These are phyloP conservation scores for Xanthoconium separans DNA, from an alignment of 1,284 basidiomycete genomes.

Conservation along the genomic window DNA sequence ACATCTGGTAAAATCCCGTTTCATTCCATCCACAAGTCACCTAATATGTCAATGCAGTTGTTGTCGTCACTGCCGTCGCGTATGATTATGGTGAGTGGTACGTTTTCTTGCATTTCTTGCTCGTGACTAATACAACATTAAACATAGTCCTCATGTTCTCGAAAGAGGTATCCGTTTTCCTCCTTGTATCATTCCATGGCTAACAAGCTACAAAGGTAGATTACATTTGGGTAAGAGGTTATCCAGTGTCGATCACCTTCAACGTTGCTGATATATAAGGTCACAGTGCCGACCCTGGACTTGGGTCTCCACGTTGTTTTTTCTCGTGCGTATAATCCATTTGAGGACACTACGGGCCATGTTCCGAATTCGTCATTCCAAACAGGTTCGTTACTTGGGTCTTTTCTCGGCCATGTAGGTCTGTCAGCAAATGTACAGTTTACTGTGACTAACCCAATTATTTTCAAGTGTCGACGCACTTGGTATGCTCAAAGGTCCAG, in stretches of 20 bases:
- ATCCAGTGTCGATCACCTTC: neutral
- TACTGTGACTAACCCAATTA: neutral
- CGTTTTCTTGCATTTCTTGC: no score
- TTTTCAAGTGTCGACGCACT: neutral
- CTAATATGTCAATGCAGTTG: no score
- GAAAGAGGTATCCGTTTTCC: neutral
- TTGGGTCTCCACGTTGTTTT: slow-evolving; percentile 4
- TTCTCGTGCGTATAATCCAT: neutral
- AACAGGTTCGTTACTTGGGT: slow-evolving; percentile 12
- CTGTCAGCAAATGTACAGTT: neutral
- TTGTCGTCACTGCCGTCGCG: no score
- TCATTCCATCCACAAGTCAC: no score
- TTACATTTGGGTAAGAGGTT: slow-evolving; percentile 9
- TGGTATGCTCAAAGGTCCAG: neutral
- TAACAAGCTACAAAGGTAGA: neutral
- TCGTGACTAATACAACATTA: no score
- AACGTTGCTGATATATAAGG: no score
- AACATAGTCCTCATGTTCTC: no score
- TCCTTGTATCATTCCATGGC: neutral
- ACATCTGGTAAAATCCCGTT: neutral
- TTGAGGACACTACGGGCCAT: no score
- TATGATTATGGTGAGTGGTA: no score
- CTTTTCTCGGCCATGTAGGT: slow-evolving; percentile 11
- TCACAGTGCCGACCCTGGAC: slow-evolving; percentile 3
- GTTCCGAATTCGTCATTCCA: neutral